These are phyloP conservation scores for Aspergillus ostianus DNA, from an alignment of 495 filamentous ascomycete species.

Conservation along the genomic window DNA sequence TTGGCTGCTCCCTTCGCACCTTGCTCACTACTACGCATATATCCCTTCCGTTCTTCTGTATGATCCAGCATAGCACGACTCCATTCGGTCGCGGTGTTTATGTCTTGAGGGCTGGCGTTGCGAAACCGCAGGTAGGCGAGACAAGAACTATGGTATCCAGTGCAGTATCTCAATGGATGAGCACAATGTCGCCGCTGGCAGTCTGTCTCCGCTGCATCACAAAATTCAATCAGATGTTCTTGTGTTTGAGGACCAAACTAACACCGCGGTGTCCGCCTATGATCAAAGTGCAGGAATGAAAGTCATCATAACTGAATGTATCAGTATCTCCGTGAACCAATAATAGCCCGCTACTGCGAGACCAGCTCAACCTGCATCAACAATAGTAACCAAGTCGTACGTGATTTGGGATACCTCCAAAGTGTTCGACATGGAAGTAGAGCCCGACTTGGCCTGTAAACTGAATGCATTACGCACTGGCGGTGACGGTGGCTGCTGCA, in stretches of 20 bases:
- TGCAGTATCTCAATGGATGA: constrained; percentile 15
- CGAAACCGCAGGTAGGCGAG: constrained; percentile 24
- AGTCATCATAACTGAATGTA: constrained; percentile 28
- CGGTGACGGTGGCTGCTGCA: background rate
- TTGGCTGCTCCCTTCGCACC: constrained; percentile 37
- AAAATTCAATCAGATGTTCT: constrained; percentile 7
- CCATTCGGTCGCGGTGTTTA: constrained; percentile 34
- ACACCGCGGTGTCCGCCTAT: background rate
- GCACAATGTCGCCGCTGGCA: constrained; percentile 18
- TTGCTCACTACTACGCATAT: constrained; percentile 43
- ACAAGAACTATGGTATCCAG: constrained; percentile 35
- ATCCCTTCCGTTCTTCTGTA: constrained; percentile 43
- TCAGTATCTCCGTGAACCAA: constrained; percentile 16
- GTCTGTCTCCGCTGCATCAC: constrained; percentile 27
- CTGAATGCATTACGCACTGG: background rate
- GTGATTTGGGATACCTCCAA: background rate
- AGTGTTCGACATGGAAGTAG: background rate
- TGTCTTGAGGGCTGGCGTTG: constrained; percentile 19
- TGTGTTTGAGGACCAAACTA: background rate
- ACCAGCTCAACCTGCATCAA: background rate
- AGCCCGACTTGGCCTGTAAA: constrained; percentile 28
- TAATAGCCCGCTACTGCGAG: background rate
- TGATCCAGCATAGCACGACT: constrained; percentile 44
- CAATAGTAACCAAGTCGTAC: background rate
- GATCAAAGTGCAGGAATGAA: constrained; percentile 2